phyloP scores from a whole-genome alignment of 2,329 filamentous ascomycete genomes.

The Graphilbum fragrans region DNA sequence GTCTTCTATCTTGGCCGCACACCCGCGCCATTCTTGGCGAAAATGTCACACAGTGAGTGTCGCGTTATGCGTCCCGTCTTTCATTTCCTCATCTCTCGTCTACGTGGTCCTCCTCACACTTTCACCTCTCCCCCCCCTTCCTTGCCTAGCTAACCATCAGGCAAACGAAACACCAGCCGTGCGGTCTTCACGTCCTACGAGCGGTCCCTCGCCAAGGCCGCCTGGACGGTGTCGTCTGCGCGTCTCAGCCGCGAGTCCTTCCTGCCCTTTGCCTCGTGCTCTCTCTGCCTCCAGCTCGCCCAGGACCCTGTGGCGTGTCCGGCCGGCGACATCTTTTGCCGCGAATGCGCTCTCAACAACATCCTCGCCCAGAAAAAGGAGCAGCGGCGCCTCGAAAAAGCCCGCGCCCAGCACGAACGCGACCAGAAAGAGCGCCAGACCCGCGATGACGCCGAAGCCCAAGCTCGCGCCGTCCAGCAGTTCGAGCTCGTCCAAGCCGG shows the following conservation, averaged over 20 bases:
- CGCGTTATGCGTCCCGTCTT: too few species aligned
- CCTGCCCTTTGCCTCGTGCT: constrained; percentile 79
- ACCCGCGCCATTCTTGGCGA: neutral
- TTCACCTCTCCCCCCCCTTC: neutral
- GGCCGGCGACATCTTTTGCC: constrained; percentile 84
- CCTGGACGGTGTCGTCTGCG: constrained; percentile 74
- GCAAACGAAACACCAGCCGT: constrained; percentile 82
- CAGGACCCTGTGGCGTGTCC: constrained; percentile 73
- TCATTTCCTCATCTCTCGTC: neutral
- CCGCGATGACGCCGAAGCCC: constrained; percentile 56
- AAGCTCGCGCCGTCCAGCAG: constrained; percentile 58
- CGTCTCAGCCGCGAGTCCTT: constrained; percentile 84
- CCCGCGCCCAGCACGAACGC: constrained; percentile 45
- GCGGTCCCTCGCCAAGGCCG: constrained; percentile 65
- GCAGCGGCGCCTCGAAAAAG: constrained; percentile 67
- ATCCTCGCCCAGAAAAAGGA: constrained; percentile 87
- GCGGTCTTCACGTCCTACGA: constrained; percentile 93
- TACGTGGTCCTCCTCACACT: neutral
- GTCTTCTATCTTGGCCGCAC: neutral
- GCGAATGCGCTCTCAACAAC: constrained; percentile 84
- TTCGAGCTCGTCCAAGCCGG: constrained; percentile 82
- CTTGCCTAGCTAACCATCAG: constrained; percentile 19
- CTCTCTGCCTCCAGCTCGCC: constrained; percentile 72
- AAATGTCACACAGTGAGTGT: constrained; percentile 1
- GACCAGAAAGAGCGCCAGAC: constrained; percentile 50